phyloP scores from a whole-genome alignment of 768 basidiomycete species.

The Grammothele lineata region DNA sequence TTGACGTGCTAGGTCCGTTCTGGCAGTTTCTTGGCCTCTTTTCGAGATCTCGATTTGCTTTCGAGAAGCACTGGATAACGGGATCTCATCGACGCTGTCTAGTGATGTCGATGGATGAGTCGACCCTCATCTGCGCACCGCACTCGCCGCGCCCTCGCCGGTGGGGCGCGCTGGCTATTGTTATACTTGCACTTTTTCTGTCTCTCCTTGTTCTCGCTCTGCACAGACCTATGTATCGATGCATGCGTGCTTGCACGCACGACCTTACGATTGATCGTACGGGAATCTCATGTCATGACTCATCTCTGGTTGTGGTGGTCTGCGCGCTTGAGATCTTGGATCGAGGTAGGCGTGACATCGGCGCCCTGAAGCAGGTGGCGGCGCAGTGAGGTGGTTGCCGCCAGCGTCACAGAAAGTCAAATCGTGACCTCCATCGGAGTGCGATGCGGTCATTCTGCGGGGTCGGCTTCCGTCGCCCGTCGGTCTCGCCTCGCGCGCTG shows the following conservation, averaged over 20 bases:
- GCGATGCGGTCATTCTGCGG: too few species aligned
- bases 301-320: too few species aligned
- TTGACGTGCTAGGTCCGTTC: background rate
- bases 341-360: too few species aligned
- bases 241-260: slow-evolving; percentile 13
- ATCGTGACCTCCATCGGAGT: too few species aligned
- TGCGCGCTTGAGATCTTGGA: too few species aligned
- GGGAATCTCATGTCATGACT: slow-evolving; percentile 8
- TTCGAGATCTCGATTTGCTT: slow-evolving; percentile 24
- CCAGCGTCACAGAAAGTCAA: too few species aligned
- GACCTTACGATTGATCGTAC: slow-evolving; percentile 14
- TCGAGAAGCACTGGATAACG: slow-evolving; percentile 19
- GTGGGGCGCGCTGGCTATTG: background rate
- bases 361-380: too few species aligned
- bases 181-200: background rate
- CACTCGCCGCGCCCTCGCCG: slow-evolving; percentile 6
- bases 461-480: too few species aligned
- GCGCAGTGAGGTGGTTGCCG: too few species aligned
- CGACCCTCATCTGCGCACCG: slow-evolving; percentile 6
- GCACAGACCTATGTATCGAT: slow-evolving; percentile 13
- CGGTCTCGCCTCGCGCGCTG: too few species aligned
- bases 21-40: slow-evolving; percentile 6
- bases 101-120: slow-evolving; percentile 15
- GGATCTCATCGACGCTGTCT: slow-evolving; percentile 9
- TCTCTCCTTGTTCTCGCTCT: background rate